Conservation (phyloP, 2,329 filamentous ascomycete genomes). For the Penicillium sp. region DNA sequence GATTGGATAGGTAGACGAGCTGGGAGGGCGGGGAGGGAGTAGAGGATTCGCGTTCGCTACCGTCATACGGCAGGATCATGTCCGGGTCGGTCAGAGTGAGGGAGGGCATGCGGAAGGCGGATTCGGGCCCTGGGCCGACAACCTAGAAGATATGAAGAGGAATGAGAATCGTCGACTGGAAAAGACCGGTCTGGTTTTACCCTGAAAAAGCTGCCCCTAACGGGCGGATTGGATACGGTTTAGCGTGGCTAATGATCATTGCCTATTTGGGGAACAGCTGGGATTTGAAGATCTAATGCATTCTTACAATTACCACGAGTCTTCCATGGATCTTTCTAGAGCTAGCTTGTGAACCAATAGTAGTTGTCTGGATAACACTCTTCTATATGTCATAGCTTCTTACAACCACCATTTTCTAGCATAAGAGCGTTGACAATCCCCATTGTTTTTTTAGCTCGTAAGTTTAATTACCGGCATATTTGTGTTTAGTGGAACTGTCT, state of each 20-base stretch:
- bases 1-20: conserved; percentile 49
- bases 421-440: neutral
- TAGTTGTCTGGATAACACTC: no score
- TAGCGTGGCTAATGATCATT: conserved; percentile 26
- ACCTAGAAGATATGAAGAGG: neutral
- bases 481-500: neutral
- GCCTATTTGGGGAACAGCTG: conserved; percentile 12
- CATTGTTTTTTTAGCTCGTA: conserved; percentile 5
- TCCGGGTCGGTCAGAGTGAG: conserved; percentile 91
- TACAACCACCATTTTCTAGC: neutral
- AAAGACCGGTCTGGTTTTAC: neutral
- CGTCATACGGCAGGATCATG: conserved; percentile 84
- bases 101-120: conserved; percentile 58
- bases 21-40: conserved; percentile 54
- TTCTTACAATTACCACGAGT: no score
- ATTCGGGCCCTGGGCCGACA: conserved; percentile 10
- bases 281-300: neutral
- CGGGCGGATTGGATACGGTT: conserved; percentile 14
- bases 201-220: conserved; percentile 21
- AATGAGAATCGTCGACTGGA: conserved; percentile 7
- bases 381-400: neutral
- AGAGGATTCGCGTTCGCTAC: conserved; percentile 50
- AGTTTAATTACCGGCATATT: conserved; percentile 9
- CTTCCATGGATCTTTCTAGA: no score
- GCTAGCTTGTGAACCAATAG: no score